Evolutionary conservation across 1,284 basidiomycete genomes (phyloP).

Genomic region (Pseudozyma thailandica): DNA sequence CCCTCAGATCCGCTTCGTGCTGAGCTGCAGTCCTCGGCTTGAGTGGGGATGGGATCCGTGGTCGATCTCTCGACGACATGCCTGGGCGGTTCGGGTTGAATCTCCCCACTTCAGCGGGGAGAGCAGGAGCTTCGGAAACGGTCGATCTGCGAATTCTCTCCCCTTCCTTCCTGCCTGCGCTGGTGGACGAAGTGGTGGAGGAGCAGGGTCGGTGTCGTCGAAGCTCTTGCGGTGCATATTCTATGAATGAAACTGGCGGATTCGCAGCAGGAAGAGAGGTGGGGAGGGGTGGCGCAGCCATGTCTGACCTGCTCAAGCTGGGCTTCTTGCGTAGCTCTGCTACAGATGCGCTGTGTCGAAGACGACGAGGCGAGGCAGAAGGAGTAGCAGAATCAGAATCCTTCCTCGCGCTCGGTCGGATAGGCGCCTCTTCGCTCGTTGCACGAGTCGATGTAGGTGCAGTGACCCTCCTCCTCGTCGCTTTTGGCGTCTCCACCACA

Average conservation of each 20-base stretch:
- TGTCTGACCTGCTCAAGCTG: background rate
- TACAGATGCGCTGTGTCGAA: conserved; percentile 28
- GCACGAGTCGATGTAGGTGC: conserved; percentile 20
- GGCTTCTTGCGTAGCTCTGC: conserved; percentile 30
- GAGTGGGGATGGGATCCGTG: conserved; percentile 40
- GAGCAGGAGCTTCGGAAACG: conserved; percentile 14
- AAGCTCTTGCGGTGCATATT: background rate
- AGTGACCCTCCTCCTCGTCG: conserved; percentile 6
- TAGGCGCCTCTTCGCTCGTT: conserved; percentile 38
- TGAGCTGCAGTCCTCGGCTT: conserved; percentile 31
- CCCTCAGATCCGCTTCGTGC: conserved; percentile 14
- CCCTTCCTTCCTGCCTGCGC: background rate
- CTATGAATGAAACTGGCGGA: conserved; percentile 5
- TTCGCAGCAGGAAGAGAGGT: background rate
- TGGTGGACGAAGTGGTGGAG: background rate
- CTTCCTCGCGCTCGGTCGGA: conserved; percentile 1
- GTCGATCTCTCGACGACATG: conserved; percentile 42
- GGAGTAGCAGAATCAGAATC: background rate
- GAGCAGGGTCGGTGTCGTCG: background rate
- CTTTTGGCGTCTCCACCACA: conserved; percentile 21
- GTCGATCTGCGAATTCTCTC: conserved; percentile 25
- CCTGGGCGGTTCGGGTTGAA: conserved; percentile 26
- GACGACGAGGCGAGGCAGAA: conserved; percentile 5
- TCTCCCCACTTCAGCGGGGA: background rate
- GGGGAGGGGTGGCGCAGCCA: conserved; percentile 14